These are phyloP conservation scores for Boeremia lycopersici DNA, from an alignment of 2,329 filamentous ascomycete genomes.

Conservation along the genomic window DNA sequence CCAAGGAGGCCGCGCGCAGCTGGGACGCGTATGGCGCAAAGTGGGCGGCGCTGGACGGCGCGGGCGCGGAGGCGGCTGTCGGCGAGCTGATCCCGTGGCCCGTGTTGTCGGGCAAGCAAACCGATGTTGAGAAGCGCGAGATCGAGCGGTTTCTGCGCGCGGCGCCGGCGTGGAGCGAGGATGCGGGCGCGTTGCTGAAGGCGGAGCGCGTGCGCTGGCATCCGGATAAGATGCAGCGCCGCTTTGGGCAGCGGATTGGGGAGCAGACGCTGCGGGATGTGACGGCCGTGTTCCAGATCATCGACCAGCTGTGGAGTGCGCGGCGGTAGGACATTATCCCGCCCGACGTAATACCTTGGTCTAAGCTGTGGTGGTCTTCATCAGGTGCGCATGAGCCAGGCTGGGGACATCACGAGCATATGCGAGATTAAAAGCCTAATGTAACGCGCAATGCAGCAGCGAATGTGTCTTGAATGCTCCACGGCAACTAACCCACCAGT, in stretches of 20 bases:
- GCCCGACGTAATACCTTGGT: no score
- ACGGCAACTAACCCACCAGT: no score
- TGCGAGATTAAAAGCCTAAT: no score
- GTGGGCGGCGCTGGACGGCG: slow-evolving; percentile 67
- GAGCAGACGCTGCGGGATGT: slow-evolving; percentile 75
- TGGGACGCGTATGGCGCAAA: slow-evolving; percentile 69
- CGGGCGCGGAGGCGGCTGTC: slow-evolving; percentile 19
- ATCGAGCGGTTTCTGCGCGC: slow-evolving; percentile 73
- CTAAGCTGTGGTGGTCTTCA: no score
- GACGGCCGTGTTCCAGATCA: slow-evolving; percentile 88
- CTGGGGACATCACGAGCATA: no score
- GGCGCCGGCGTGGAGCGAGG: slow-evolving; percentile 50
- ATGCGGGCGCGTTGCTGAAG: slow-evolving; percentile 67
- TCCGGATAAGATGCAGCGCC: slow-evolving; percentile 96
- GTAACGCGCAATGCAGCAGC: not conserved
- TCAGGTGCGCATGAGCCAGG: no score
- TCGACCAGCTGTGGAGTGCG: slow-evolving; percentile 78
- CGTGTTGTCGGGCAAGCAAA: slow-evolving; percentile 64
- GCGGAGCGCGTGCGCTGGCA: slow-evolving; percentile 92
- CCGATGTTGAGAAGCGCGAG: slow-evolving; percentile 62
- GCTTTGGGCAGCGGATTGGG: slow-evolving; percentile 74
- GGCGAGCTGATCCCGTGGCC: slow-evolving; percentile 71
- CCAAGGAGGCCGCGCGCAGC: slow-evolving; percentile 60
- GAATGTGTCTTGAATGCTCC: not conserved
- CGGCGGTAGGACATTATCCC: not conserved